Evolutionary conservation across 768 basidiomycete genomes (phyloP).

Genomic region (Mycena rebaudengoi): DNA sequence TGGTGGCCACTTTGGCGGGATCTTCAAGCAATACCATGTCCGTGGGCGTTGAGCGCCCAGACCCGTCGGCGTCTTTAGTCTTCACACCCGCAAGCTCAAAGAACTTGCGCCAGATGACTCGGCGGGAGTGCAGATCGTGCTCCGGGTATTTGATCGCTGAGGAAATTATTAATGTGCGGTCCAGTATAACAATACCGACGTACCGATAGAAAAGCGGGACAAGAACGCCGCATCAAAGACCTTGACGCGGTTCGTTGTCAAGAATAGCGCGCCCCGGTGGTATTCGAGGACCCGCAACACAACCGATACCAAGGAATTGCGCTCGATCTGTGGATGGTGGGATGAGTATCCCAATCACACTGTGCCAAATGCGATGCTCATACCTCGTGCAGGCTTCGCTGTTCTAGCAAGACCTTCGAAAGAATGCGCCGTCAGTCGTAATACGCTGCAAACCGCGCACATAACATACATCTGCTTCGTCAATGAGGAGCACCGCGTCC

Average conservation of each 20-base stretch:
- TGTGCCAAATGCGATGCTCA: not conserved
- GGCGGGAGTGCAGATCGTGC: constrained; percentile 24
- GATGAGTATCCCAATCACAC: not conserved
- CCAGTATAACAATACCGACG: not conserved
- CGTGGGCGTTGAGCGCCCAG: not conserved
- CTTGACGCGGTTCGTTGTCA: constrained; percentile 48
- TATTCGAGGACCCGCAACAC: constrained; percentile 43
- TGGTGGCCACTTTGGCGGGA: constrained; percentile 11
- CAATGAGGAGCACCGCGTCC: constrained; percentile 33
- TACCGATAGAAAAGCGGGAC: constrained; percentile 42
- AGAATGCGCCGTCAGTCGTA: not conserved
- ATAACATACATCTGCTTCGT: constrained; percentile 34
- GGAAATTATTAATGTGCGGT: not conserved
- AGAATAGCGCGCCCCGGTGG: constrained; percentile 47
- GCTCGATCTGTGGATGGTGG: constrained; percentile 5
- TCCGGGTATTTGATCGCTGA: constrained; percentile 34
- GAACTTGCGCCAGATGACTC: constrained; percentile 32
- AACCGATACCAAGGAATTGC: constrained; percentile 36
- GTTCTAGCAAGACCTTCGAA: constrained; percentile 32
- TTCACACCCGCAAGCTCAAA: constrained; percentile 23
- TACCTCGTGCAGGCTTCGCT: constrained; percentile 30
- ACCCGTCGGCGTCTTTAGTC: not conserved
- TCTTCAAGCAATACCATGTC: not conserved
- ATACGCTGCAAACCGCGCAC: not conserved
- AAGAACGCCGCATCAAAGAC: constrained; percentile 50